Evolutionary conservation across 257 asterid species (phyloP).

Genomic region (Cynanchum wilfordii): DNA sequence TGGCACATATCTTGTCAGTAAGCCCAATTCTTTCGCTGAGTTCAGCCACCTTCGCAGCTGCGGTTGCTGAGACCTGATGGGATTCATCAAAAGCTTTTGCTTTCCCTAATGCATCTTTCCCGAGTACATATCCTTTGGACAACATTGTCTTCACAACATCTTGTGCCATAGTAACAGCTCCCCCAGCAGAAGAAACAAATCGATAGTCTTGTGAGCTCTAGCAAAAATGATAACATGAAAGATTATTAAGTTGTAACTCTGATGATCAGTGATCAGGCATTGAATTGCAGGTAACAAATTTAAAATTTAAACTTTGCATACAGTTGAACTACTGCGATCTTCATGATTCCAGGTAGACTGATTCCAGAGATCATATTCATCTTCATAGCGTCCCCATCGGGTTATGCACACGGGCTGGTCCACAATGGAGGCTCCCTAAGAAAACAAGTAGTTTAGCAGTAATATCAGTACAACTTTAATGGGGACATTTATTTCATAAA

Average conservation of each 20-base stretch:
- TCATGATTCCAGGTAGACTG: conserved; percentile 60
- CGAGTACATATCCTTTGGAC: conserved; percentile 70
- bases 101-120: conserved; percentile 71
- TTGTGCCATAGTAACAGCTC: conserved; percentile 77
- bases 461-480: not conserved
- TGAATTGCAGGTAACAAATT: not conserved
- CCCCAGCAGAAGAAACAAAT: conserved; percentile 72
- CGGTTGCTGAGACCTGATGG: conserved; percentile 82
- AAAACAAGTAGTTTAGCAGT: not conserved
- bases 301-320: conserved; percentile 24
- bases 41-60: conserved; percentile 88
- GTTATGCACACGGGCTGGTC: conserved; percentile 91
- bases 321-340: conserved; percentile 49
- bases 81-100: conserved; percentile 89
- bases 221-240: not conserved
- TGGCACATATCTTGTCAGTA: conserved; percentile 69
- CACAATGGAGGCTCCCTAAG: conserved; percentile 78
- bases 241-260: not conserved
- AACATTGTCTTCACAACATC: conserved; percentile 81
- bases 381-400: conserved; percentile 79
- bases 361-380: conserved; percentile 54
- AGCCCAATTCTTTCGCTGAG: conserved; percentile 72
- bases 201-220: conserved; percentile 37
- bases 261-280: not conserved
- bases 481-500: not conserved